A percentile compares a stretch with the other conserved stretches of the same genome.
phyloP scores from a whole-genome alignment of 257 asterid genomes.

The Salvia hispanica region DNA sequence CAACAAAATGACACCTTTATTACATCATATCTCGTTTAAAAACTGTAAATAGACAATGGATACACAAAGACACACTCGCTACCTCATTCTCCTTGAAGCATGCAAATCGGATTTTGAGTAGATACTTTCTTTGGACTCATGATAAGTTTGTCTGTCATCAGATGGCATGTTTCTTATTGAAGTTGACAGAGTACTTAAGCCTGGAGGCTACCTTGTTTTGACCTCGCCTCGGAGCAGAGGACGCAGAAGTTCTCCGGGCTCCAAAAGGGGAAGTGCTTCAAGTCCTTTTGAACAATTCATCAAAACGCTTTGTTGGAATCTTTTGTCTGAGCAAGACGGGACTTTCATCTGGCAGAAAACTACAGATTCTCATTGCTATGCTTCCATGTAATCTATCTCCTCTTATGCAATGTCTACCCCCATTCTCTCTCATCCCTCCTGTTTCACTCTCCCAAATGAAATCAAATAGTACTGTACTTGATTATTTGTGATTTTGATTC shows the following conservation, averaged over 20 bases:
- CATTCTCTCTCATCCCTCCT: too few relatives aligned
- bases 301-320: constrained; percentile 72
- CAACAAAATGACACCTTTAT: background rate
- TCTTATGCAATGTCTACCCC: too few relatives aligned
- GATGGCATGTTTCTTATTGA: constrained; percentile 84
- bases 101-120: background rate
- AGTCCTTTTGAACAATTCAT: constrained; percentile 55
- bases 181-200: constrained; percentile 27
- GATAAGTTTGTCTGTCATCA: constrained; percentile 43
- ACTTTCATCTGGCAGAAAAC: constrained; percentile 89
- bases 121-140: constrained; percentile 25
- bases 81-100: background rate
- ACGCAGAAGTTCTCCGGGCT: too few relatives aligned
- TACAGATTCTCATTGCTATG: constrained; percentile 57
- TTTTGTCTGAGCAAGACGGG: constrained; percentile 75
- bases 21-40: background rate
- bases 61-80: background rate
- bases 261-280: too few relatives aligned
- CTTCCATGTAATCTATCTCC: constrained; percentile 36
- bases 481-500: background rate
- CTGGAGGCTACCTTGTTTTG: too few relatives aligned
- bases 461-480: too few relatives aligned
- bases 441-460: background rate
- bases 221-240: too few relatives aligned
- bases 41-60: background rate